These are phyloP conservation scores for Pseudocercospora fuligena DNA, from an alignment of 2,329 filamentous ascomycete species.

Conservation along the genomic window DNA sequence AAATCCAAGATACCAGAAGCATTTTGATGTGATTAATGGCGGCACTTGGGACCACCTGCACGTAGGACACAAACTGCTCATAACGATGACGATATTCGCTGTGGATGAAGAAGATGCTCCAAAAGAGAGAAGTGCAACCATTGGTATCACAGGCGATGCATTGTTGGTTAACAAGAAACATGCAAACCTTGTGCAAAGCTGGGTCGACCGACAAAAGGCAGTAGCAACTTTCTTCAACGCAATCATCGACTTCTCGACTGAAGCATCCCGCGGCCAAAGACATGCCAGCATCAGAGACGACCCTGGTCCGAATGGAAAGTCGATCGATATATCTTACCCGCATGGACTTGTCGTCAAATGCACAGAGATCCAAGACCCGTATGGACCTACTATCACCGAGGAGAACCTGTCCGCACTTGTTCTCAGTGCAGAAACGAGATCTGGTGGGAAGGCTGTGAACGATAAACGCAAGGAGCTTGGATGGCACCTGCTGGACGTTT, in stretches of 20 bases:
- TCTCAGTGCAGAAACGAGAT: constrained; percentile 84
- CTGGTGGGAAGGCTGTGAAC: constrained; percentile 85
- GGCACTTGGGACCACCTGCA: constrained; percentile 98
- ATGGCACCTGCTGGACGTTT: constrained; percentile 77
- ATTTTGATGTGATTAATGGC: constrained; percentile 76
- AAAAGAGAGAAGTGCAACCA: constrained; percentile 63
- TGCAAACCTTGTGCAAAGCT: constrained; percentile 77
- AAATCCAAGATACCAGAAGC: constrained; percentile 37
- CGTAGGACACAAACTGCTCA: constrained; percentile 90
- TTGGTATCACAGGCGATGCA: constrained; percentile 88
- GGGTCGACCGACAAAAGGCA: constrained; percentile 72
- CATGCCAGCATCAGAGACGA: constrained; percentile 49
- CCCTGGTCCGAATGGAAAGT: constrained; percentile 55
- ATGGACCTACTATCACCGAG: constrained; percentile 87
- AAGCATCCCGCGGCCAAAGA: constrained; percentile 34
- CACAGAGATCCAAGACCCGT: constrained; percentile 84
- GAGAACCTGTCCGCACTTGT: constrained; percentile 78
- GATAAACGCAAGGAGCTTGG: constrained; percentile 75
- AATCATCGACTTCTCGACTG: constrained; percentile 63
- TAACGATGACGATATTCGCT: constrained; percentile 82
- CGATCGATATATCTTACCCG: constrained; percentile 63
- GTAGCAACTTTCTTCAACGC: constrained; percentile 72
- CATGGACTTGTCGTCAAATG: constrained; percentile 72
- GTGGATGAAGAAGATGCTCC: constrained; percentile 52
- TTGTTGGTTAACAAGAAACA: constrained; percentile 89